Percentiles rank a stretch among this genome's conserved stretches.
phyloP scores from a whole-genome alignment of 1,139 yeast species.

The Scheffersomyces cryptocercus region DNA sequence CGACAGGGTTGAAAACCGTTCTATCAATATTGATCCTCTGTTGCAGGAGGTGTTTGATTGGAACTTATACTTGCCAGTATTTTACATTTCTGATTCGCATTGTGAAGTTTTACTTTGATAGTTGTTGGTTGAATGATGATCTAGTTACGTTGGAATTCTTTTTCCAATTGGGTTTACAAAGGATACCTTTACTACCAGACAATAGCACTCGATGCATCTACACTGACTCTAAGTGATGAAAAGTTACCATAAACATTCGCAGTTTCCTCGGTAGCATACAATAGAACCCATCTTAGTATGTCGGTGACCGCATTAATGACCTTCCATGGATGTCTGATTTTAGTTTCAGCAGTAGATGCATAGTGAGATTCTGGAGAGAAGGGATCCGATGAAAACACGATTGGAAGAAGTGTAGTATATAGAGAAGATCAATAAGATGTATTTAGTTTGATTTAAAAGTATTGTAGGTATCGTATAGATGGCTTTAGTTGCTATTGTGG shows the following conservation, averaged over 20 bases:
- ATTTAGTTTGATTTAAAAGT: too few species aligned
- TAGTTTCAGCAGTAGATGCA: constrained; percentile 3
- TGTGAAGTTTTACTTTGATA: constrained; percentile 8
- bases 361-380: background rate
- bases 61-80: constrained; percentile 88
- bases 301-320: constrained; percentile 73
- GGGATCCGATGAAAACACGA: constrained; percentile 1
- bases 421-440: too few species aligned
- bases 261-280: constrained; percentile 91
- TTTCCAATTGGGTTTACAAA: background rate
- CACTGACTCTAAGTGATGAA: constrained; percentile 55
- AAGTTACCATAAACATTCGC: constrained; percentile 80
- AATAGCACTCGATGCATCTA: background rate
- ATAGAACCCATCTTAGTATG: constrained; percentile 79
- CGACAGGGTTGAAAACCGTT: constrained; percentile 76
- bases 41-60: constrained; percentile 38
- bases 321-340: constrained; percentile 75
- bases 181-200: background rate
- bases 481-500: too few species aligned
- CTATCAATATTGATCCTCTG: constrained; percentile 32
- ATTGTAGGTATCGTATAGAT: too few species aligned
- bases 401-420: background rate
- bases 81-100: constrained; percentile 63
- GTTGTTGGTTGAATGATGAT: constrained; percentile 7
- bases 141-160: too few species aligned